phyloP scores from a whole-genome alignment of 163 green algal species.

The Scenedesmus sp. region DNA sequence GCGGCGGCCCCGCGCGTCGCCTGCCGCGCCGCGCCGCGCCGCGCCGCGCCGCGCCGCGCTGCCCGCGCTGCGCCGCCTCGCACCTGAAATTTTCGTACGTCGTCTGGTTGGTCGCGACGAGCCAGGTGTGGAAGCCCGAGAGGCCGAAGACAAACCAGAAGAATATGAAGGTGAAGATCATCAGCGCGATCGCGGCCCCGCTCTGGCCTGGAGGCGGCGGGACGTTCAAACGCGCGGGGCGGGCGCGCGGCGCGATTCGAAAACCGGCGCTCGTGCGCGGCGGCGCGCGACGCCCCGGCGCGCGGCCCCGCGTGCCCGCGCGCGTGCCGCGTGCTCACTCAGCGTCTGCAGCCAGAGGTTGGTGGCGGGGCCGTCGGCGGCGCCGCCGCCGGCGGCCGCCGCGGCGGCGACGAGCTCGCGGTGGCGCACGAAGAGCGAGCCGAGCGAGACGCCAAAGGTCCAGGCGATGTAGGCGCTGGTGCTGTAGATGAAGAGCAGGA shows the following conservation, averaged over 20 bases:
- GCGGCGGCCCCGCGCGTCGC: background rate
- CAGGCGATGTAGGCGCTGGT: slow-evolving; percentile 66
- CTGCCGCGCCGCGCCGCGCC: too few relatives aligned
- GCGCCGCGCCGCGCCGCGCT: background rate
- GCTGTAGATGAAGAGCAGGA: slow-evolving; percentile 95
- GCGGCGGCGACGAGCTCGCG: slow-evolving; percentile 53
- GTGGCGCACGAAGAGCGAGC: slow-evolving; percentile 67
- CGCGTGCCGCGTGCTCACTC: background rate
- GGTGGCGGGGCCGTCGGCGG: background rate
- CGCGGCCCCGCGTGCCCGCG: too few relatives aligned
- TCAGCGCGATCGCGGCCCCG: slow-evolving; percentile 78
- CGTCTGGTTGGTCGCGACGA: slow-evolving; percentile 93
- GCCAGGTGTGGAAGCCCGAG: slow-evolving; percentile 88
- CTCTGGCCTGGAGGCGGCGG: slow-evolving; percentile 42
- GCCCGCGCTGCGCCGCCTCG: background rate
- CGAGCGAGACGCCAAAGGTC: slow-evolving; percentile 69
- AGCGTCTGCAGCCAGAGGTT: slow-evolving; percentile 49
- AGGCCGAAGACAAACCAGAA: slow-evolving; percentile 92
- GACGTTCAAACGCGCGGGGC: too few relatives aligned
- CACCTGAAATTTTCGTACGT: slow-evolving; percentile 98
- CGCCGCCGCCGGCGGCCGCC: background rate
- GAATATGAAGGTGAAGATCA: slow-evolving; percentile 81
- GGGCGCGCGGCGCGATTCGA: too few relatives aligned
- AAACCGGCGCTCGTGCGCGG: too few relatives aligned
- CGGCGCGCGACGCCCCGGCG: too few relatives aligned